Conservation (phyloP, 495 filamentous ascomycete species). For the Letharia columbiana region DNA sequence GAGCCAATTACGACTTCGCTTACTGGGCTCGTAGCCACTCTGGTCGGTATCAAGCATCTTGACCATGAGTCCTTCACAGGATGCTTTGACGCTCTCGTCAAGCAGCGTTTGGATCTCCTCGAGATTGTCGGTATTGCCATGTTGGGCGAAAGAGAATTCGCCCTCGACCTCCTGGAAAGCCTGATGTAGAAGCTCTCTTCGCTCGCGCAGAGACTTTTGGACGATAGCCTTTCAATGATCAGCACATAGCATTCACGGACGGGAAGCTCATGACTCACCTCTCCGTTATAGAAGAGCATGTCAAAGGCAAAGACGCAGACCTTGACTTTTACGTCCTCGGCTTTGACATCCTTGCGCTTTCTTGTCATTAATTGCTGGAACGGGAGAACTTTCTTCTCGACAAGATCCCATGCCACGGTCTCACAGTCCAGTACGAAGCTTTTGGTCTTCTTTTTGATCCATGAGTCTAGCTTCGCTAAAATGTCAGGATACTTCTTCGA, state of each 20-base stretch:
- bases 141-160: slow-evolving; percentile 85
- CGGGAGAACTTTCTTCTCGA: slow-evolving; percentile 85
- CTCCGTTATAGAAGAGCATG: slow-evolving; percentile 85
- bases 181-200: slow-evolving; percentile 64
- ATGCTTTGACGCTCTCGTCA: slow-evolving; percentile 87
- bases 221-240: slow-evolving; percentile 53
- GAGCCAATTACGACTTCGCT: slow-evolving; percentile 93
- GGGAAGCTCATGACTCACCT: slow-evolving; percentile 40
- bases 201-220: slow-evolving; percentile 75
- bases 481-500: slow-evolving; percentile 98
- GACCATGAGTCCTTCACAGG: slow-evolving; percentile 96
- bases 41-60: slow-evolving; percentile 94
- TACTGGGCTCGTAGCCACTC: slow-evolving; percentile 89
- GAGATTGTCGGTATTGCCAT: slow-evolving; percentile 76
- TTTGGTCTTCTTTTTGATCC: slow-evolving; percentile 82
- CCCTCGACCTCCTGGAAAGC: slow-evolving; percentile 73
- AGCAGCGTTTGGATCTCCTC: slow-evolving; percentile 88
- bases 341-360: slow-evolving; percentile 93
- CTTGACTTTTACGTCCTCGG: slow-evolving; percentile 94
- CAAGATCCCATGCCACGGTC: slow-evolving; percentile 93
- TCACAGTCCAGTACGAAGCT: slow-evolving; percentile 97
- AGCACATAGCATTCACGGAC: neutral
- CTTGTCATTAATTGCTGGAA: slow-evolving; percentile 98
- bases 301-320: slow-evolving; percentile 98
- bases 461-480: slow-evolving; percentile 71